Evolutionary conservation across 2,329 filamentous ascomycete genomes (phyloP).

Genomic region (Venturia aucupariae): DNA sequence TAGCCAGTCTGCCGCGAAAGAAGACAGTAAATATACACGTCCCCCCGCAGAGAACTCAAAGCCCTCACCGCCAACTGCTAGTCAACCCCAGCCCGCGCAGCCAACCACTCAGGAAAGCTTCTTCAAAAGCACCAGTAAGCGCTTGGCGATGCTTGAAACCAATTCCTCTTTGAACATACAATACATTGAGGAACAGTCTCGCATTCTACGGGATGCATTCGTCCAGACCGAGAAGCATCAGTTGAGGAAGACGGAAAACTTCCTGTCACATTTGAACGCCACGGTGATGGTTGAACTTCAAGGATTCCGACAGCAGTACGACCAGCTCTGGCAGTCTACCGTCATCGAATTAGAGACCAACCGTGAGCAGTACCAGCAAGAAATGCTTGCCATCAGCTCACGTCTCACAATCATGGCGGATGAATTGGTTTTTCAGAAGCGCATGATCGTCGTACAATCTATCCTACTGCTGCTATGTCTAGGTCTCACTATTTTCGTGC

Average conservation of each 20-base stretch:
- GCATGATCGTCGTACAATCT: conserved; percentile 88
- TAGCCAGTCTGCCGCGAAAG: neutral
- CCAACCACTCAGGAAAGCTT: conserved; percentile 95
- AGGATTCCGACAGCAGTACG: conserved; percentile 72
- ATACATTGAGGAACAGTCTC: conserved; percentile 95
- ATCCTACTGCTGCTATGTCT: conserved; percentile 80
- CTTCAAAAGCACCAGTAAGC: conserved; percentile 93
- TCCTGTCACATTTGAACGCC: conserved; percentile 75
- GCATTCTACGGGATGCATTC: conserved; percentile 79
- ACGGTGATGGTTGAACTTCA: conserved; percentile 77
- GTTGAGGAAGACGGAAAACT: conserved; percentile 69
- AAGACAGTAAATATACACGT: neutral
- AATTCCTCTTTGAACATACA: conserved; percentile 89
- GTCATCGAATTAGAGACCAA: conserved; percentile 85
- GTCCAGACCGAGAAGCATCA: conserved; percentile 81
- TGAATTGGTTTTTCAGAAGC: conserved; percentile 73
- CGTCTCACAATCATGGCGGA: conserved; percentile 86
- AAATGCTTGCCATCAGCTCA: conserved; percentile 71
- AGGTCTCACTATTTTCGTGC: conserved; percentile 70
- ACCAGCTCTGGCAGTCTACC: conserved; percentile 94
- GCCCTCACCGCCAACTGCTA: conserved; percentile 5
- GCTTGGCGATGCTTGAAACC: conserved; percentile 79
- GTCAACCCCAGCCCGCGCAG: conserved; percentile 44
- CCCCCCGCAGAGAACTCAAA: conserved; percentile 8
- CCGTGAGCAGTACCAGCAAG: conserved; percentile 71